Conservation (phyloP, 306 rosid genomes). For the Cercis canadensis region DNA sequence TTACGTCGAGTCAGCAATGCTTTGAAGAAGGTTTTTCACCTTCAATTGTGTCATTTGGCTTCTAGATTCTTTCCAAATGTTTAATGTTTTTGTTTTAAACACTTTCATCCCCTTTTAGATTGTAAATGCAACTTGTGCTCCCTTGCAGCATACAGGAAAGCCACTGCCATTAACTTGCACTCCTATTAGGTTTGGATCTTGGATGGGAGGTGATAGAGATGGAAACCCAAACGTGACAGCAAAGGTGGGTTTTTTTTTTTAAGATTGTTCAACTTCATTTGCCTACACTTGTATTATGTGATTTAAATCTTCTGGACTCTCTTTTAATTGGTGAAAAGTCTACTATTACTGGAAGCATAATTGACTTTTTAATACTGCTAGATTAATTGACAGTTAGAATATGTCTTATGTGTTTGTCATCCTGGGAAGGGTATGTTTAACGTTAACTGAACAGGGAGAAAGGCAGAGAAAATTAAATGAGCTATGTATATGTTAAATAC, state of each 20-base stretch:
- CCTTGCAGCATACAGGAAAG: slow-evolving; percentile 82
- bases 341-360: slow-evolving; percentile 7
- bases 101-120: slow-evolving; percentile 13
- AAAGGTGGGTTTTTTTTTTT: slow-evolving; percentile 55
- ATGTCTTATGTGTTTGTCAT: slow-evolving; percentile 9
- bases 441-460: slow-evolving; percentile 1
- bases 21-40: slow-evolving; percentile 72
- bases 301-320: slow-evolving; percentile 21
- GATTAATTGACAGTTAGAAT: background rate
- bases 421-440: slow-evolving; percentile 12
- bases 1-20: slow-evolving; percentile 94
- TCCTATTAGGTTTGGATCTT: slow-evolving; percentile 91
- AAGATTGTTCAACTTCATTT: slow-evolving; percentile 19
- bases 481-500: slow-evolving; percentile 20
- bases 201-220: slow-evolving; percentile 99
- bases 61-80: slow-evolving; percentile 20
- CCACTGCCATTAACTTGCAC: slow-evolving; percentile 94
- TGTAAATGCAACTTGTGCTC: slow-evolving; percentile 16
- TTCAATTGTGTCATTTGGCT: slow-evolving; percentile 36
- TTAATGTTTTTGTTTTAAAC: background rate
- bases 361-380: slow-evolving; percentile 17
- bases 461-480: background rate
- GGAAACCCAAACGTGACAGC: slow-evolving; percentile 97
- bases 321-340: slow-evolving; percentile 17
- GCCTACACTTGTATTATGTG: slow-evolving; percentile 2